Evolutionary conservation across 2,329 filamentous ascomycete species (phyloP), one percentile per base, ranked within the genome.

Genomic region (Elsinoe batatas): DNA sequence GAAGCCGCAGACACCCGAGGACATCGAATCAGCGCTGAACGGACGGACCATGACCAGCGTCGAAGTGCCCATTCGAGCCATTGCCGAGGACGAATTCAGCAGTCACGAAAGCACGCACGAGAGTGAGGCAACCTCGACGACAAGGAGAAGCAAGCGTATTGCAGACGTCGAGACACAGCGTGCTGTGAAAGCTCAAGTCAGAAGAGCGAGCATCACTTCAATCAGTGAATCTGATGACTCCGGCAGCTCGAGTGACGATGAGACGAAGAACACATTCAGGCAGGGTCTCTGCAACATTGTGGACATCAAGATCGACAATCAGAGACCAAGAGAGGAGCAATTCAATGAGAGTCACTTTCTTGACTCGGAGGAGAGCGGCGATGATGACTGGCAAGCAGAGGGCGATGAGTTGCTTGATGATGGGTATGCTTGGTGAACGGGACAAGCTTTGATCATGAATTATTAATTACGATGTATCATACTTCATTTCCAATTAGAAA

Each of bases 261-360:
- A 63, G 12, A 67, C 65, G 38, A 68, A 67, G 46, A 60, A 58
- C 0, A 3, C n/a, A n/a, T 76, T 76, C 57, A 70, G 84, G 22
- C 87, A 91, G 58, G 85, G 85, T 1, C 75, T 84, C 61, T 91
- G 87, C 64, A 77, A 83, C 38, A 75, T 82, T 5, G 85, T 91
- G 15, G 79, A 86, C 58, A 78, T 91, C 42, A 74, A 81, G 43
- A 83, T 91, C 61, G 87, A 91, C 68, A 91, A 91, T 65, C 79
- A 87, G 64, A 83, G 88, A 58, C 82, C 83, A 4, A 76, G 77
- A 2, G 87, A 89, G 69, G 72, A 78, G 20, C 82, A 85, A 58
- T 87, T 78, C 60, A 78, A 77, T 18, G 87, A 89, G 74, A 80
- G 78, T 1, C 86, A 91, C 65, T 91, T 91, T 62, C 68, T 87